Base-by-base conservation (phyloP, 2,329 filamentous ascomycete genomes). In the Aspergillus persii region DNA sequence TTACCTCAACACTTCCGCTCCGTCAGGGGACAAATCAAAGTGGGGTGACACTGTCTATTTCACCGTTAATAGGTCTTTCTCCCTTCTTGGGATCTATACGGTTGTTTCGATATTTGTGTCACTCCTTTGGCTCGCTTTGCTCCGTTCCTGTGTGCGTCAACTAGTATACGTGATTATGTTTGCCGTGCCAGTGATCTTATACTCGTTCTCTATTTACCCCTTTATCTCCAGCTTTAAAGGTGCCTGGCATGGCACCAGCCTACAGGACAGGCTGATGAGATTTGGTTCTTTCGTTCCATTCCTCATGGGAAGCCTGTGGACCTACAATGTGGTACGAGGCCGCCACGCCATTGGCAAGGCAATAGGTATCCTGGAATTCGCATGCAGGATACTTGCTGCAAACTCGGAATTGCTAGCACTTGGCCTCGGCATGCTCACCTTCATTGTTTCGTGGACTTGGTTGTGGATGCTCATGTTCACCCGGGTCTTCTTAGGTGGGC, bases 381-480 rank as follows among this genome's bases (percentile, higher is more conserved):
- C 92, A 8, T 94, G 91, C 68, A 89, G 89, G 57, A 96, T 99
- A 60, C 81, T 99, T 15, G 86, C 89, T 6, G 89, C 92, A 39
- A 96, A 96, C 69, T 88, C 92, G 8, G 91, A 89, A 2, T 83
- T 99, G 23, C 82, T 98, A 36, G 73, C 90, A 2, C 84, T 97
- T n/a, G 95, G 95, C 2, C 89, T 97, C 68, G 86, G 83, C 9
- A 89, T 89, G 26, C 83, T 98, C 12, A 84, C 80, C 6, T 80
- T 88, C 29, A 89, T 96, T 48, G 90, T 97, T 8, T 79, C 86
- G 12, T 98, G 93, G 89, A 97, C 93, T 0, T 99, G 95, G 95
- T 76, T 90, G 6, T 99, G 95, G 95, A 86, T 98, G 66, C 87
- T 88, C 68, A 97, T 99, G 92, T 98, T 99, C 76, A 94, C 93